These are phyloP conservation scores for Pythium guiyangense DNA, from an alignment of 352 stramenopile species.

Conservation along the genomic window DNA sequence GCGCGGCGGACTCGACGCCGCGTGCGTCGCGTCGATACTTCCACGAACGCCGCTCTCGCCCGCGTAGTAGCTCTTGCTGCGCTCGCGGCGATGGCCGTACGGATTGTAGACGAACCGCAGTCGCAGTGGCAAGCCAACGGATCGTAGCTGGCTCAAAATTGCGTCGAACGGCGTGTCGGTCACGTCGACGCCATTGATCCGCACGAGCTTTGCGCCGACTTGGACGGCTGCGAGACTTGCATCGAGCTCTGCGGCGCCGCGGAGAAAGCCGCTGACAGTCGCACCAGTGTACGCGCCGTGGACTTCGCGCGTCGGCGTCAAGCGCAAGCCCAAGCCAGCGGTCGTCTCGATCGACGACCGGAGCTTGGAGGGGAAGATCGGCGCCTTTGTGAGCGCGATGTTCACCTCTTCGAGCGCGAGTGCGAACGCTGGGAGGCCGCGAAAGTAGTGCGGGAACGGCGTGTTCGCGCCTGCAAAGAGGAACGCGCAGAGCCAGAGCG, in stretches of 20 bases:
- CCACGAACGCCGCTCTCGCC: slow-evolving; percentile 14
- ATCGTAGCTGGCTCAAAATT: slow-evolving; percentile 47
- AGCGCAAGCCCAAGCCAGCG: slow-evolving; percentile 48
- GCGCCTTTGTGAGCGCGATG: slow-evolving; percentile 40
- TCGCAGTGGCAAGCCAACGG: slow-evolving; percentile 43
- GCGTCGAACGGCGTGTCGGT: slow-evolving; percentile 56
- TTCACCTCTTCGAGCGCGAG: slow-evolving; percentile 71
- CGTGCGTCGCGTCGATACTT: slow-evolving; percentile 1
- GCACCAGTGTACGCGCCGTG: slow-evolving; percentile 59
- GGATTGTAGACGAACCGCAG: slow-evolving; percentile 67
- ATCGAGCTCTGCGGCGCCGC: slow-evolving; percentile 53
- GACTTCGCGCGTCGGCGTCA: slow-evolving; percentile 59
- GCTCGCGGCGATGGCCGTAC: slow-evolving; percentile 30
- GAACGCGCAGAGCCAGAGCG: slow-evolving; percentile 62
- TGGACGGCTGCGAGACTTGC: slow-evolving; percentile 48
- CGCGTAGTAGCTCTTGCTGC: slow-evolving; percentile 13
- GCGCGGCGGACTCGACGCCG: no score
- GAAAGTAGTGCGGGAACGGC: slow-evolving; percentile 66
- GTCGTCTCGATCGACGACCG: slow-evolving; percentile 51
- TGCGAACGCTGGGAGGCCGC: slow-evolving; percentile 64
- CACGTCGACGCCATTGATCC: slow-evolving; percentile 69
- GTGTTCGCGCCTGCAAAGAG: slow-evolving; percentile 68
- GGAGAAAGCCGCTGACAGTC: slow-evolving; percentile 62
- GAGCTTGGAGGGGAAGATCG: slow-evolving; percentile 64
- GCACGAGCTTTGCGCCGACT: slow-evolving; percentile 58